phyloP scores from a whole-genome alignment of 306 rosid species.

The Sicyos baderoa region DNA sequence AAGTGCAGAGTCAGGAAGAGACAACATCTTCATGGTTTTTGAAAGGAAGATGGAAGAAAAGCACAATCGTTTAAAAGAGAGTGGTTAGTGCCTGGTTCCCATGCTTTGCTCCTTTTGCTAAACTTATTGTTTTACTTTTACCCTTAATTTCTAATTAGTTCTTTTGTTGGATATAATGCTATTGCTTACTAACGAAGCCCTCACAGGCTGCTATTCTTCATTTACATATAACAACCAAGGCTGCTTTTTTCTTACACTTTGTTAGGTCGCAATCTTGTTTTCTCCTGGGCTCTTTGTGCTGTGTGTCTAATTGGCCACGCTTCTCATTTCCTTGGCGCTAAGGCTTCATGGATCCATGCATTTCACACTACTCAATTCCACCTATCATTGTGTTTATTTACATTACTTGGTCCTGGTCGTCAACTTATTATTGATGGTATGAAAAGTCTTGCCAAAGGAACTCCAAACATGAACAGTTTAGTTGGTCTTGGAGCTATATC shows the following conservation, averaged over 20 bases:
- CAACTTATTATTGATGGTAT: slow-evolving; percentile 79
- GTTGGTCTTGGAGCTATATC: slow-evolving; percentile 97
- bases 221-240: neutral
- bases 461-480: slow-evolving; percentile 93
- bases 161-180: slow-evolving; percentile 14
- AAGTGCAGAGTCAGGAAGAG: slow-evolving; percentile 67
- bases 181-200: slow-evolving; percentile 17
- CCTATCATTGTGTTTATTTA: slow-evolving; percentile 70
- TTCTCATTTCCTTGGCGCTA: slow-evolving; percentile 81
- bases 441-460: slow-evolving; percentile 67
- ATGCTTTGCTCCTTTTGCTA: slow-evolving; percentile 11
- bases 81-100: slow-evolving; percentile 46
- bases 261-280: slow-evolving; percentile 75
- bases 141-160: neutral
- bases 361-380: slow-evolving; percentile 83
- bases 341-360: slow-evolving; percentile 73
- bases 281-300: slow-evolving; percentile 94
- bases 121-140: slow-evolving; percentile 27
- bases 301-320: slow-evolving; percentile 88
- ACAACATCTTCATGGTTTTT: slow-evolving; percentile 66
- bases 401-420: slow-evolving; percentile 94
- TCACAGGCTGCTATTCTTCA: neutral
- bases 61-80: slow-evolving; percentile 59
- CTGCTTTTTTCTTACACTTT: slow-evolving; percentile 20
- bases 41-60: slow-evolving; percentile 85